Percentiles rank a stretch among this genome's conserved stretches.
These are phyloP conservation scores for Ascochyta rabiei DNA, from an alignment of 2,329 filamentous ascomycete species.

Conservation along the genomic window DNA sequence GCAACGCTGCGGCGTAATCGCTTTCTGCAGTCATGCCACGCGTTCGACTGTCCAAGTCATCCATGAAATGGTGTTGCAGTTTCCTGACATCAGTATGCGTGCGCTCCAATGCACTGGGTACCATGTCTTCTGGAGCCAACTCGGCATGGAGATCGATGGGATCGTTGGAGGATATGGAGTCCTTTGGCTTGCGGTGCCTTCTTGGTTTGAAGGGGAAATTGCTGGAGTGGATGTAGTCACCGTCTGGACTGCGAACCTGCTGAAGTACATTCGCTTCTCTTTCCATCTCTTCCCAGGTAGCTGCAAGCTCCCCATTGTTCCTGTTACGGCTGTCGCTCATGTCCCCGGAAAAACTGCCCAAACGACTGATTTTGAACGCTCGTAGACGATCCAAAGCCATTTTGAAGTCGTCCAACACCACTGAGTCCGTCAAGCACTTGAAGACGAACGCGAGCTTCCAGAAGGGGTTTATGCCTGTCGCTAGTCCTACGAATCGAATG, in stretches of 20 bases:
- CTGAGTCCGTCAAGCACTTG: constrained; percentile 70
- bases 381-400: constrained; percentile 58
- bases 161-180: constrained; percentile 34
- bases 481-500: constrained; percentile 44
- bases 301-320: constrained; percentile 37
- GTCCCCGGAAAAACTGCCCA: constrained; percentile 47
- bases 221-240: constrained; percentile 38
- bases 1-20: constrained; percentile 39
- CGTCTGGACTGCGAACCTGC: constrained; percentile 37
- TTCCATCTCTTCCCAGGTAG: constrained; percentile 45
- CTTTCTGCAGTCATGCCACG: constrained; percentile 28
- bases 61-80: constrained; percentile 26
- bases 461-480: constrained; percentile 68
- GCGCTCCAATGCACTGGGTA: constrained; percentile 35
- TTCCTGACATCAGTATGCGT: constrained; percentile 24
- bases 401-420: constrained; percentile 73
- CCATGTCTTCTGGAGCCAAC: constrained; percentile 38
- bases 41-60: constrained; percentile 20
- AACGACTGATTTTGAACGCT: constrained; percentile 51
- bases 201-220: constrained; percentile 36
- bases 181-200: constrained; percentile 29
- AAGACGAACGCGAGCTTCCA: constrained; percentile 70
- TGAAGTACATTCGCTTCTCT: constrained; percentile 35
- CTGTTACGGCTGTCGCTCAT: constrained; percentile 41
- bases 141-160: constrained; percentile 18